These are phyloP conservation scores for Colletotrichum tropicicola DNA, from an alignment of 2,329 filamentous ascomycete species.

Conservation along the genomic window DNA sequence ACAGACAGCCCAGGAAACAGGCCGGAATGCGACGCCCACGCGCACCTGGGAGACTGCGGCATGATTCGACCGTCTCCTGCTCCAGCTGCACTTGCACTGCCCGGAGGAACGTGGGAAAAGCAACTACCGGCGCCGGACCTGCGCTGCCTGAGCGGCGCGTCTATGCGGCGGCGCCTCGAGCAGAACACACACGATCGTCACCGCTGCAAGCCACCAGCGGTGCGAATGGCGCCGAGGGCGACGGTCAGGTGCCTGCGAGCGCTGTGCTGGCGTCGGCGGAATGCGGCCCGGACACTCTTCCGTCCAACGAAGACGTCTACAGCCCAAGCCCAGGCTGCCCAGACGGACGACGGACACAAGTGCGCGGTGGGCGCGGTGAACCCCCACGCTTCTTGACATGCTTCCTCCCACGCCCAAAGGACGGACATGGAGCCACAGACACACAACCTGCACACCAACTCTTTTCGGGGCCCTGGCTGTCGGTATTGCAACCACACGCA, in stretches of 20 bases:
- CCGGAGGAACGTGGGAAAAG: constrained; percentile 6
- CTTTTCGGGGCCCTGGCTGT: constrained; percentile 3
- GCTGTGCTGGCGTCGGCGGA: neutral
- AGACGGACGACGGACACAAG: neutral
- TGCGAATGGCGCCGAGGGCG: neutral
- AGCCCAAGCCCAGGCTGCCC: too few relatives aligned
- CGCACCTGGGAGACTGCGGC: too few relatives aligned
- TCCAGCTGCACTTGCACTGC: neutral
- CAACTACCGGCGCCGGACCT: constrained; percentile 9
- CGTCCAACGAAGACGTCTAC: neutral
- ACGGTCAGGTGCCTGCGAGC: neutral
- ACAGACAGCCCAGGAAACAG: too few relatives aligned
- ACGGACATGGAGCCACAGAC: too few relatives aligned
- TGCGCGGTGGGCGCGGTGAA: neutral
- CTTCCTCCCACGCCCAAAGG: neutral
- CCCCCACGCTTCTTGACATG: neutral
- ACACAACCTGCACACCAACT: neutral
- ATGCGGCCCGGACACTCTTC: constrained; percentile 13
- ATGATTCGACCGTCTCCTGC: too few relatives aligned
- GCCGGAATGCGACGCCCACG: too few relatives aligned
- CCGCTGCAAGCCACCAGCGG: neutral
- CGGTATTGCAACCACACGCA: constrained; percentile 1
- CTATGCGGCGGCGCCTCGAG: neutral
- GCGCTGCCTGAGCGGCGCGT: neutral
- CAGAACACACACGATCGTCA: neutral